Percentiles rank a stretch among this genome's conserved stretches.
These are phyloP conservation scores for Lactuca saligna DNA, from an alignment of 129 eudicot genomes.

Conservation along the genomic window DNA sequence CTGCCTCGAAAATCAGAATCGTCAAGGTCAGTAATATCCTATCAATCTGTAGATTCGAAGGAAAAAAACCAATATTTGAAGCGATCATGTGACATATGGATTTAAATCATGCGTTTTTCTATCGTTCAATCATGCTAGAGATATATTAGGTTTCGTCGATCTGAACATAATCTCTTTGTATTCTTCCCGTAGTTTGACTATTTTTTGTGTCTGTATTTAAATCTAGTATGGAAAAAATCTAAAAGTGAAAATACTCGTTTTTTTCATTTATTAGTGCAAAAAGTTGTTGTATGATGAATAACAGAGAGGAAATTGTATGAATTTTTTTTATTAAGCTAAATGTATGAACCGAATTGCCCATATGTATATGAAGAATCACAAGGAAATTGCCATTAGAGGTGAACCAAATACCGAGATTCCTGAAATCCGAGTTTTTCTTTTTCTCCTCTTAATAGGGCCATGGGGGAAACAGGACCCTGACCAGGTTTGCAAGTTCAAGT, in stretches of 20 bases:
- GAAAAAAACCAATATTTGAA: not conserved
- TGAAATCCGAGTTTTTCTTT: not conserved
- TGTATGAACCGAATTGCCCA: not conserved
- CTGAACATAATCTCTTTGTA: conserved; percentile 4
- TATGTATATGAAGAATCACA: not conserved
- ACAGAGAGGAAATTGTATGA: not conserved
- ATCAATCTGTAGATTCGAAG: not conserved
- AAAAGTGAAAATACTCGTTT: not conserved
- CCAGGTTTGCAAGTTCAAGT: conserved; percentile 78
- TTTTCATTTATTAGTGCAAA: not conserved
- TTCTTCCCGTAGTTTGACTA: conserved; percentile 15
- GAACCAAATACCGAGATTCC: not conserved
- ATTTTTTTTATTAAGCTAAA: too few relatives aligned
- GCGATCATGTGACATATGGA: conserved; percentile 15
- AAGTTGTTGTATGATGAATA: not conserved
- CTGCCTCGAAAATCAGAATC: conserved; percentile 66
- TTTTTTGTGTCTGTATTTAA: not conserved
- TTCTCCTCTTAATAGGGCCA: conserved; percentile 41
- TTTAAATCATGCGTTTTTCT: conserved; percentile 2
- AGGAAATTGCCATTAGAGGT: not conserved
- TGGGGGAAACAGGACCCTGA: conserved; percentile 42
- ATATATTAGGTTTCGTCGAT: conserved; percentile 17
- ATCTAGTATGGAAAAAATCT: conserved; percentile 1
- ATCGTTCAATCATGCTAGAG: not conserved
- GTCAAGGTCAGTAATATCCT: conserved; percentile 49